Base-by-base conservation (phyloP, 306 rosid genomes). In the Albizia julibrissin region DNA sequence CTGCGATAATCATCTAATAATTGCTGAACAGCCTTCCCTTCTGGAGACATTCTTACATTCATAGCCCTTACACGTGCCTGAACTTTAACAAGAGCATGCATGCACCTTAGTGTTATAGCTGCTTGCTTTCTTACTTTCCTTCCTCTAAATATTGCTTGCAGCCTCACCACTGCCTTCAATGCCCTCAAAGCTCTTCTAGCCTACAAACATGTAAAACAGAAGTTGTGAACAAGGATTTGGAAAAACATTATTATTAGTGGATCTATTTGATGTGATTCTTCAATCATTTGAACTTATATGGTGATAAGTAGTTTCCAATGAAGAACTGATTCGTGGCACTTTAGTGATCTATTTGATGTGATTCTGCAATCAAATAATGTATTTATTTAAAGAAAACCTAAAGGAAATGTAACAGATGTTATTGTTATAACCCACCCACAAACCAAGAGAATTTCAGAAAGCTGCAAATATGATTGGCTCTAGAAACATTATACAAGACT, bases 21-120 rank as follows among this genome's bases (percentile, higher is more conserved):
- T 74, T 85, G 76, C 82, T 81, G 77, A 50, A 13, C 85, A 8
- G 79, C 77, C 82, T 84, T 86, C 22, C 80, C 87, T 82, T 87
- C 85, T 39, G 85, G 78, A 21, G 88, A 87, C 46, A 64, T 54
- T 16, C 77, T 81, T 52, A 64, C 94, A 80, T 83, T 82, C 83
- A 79, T 86, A 27, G 95, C 94, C 78, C 89, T 86, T 24, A 87
- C 88, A 44, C 87, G 85, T 24, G 95, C 86, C 83, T 95, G 96
- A 87, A 91, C 97, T 77, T 92, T 87, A 75, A 93, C 97, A 22
- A 95, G 97, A 62, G 99, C 98, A 80, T 95, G 98, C 99, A 93
- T 93, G 75, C 99, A 95, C 83, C 93, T 89, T 50, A 95, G 85
- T 24, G 99, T 93, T 56, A 95, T 89, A 12, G 92, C 98, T 2